Evolutionary conservation across 176 grass and related monocot species (phyloP).

Genomic region (Bothriochloa decipiens): DNA sequence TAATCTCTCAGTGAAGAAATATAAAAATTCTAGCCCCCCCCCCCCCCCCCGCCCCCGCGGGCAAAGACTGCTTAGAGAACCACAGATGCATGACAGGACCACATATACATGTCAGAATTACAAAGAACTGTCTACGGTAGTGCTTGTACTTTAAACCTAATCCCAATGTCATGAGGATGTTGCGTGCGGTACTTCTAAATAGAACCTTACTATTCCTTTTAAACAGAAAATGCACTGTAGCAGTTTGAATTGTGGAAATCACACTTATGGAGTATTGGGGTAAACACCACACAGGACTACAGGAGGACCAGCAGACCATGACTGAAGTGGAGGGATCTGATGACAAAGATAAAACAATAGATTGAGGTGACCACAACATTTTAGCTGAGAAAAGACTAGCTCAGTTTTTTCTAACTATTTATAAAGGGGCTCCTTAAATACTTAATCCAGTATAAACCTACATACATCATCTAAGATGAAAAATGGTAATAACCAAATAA

Average conservation of each 20-base stretch:
- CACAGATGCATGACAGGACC: not conserved
- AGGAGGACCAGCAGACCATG: not conserved
- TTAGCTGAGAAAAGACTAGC: not conserved
- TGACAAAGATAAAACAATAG: not conserved
- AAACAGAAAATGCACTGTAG: not conserved
- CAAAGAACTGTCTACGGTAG: not conserved
- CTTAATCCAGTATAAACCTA: not conserved
- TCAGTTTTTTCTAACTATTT: not conserved
- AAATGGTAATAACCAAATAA: not conserved
- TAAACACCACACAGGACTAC: not conserved
- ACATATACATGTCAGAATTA: too few relatives aligned
- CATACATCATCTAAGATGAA: not conserved
- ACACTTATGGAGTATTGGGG: not conserved
- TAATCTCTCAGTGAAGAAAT: not conserved
- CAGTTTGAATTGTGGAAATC: not conserved
- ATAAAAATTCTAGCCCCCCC: too few relatives aligned
- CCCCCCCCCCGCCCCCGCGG: too few relatives aligned
- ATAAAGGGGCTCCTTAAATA: not conserved
- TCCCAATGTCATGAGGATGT: not conserved
- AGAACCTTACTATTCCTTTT: not conserved
- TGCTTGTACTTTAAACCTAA: not conserved
- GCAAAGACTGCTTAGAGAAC: not conserved
- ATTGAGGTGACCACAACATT: not conserved
- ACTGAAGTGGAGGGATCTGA: not conserved
- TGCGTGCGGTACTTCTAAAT: not conserved